Percentiles rank a stretch among this genome's conserved stretches.
Evolutionary conservation across 1,139 yeast genomes (phyloP).

Genomic region (Diutina scorzettiae): DNA sequence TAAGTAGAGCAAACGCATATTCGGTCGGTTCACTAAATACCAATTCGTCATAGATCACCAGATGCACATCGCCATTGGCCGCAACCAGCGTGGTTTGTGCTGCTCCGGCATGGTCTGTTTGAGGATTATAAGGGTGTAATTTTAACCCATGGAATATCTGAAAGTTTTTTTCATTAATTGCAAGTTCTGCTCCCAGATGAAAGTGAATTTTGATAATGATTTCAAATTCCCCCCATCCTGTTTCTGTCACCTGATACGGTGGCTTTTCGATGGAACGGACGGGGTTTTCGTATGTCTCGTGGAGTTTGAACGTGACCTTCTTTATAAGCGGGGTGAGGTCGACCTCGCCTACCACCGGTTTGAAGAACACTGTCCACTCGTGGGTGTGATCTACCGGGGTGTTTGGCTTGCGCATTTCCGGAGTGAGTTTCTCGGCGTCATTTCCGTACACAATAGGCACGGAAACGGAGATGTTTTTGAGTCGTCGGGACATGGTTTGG

Average conservation of each 20-base stretch:
- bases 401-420: conserved; percentile 46
- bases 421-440: conserved; percentile 61
- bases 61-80: conserved; percentile 38
- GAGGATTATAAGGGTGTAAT: conserved; percentile 74
- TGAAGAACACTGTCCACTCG: conserved; percentile 86
- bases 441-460: conserved; percentile 87
- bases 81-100: conserved; percentile 8
- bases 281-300: conserved; percentile 85
- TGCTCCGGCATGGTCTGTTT: conserved; percentile 8
- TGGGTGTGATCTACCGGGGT: conserved; percentile 92
- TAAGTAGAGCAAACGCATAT: conserved; percentile 64
- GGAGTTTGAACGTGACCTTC: conserved; percentile 86
- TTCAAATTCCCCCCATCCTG: conserved; percentile 99
- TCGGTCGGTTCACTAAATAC: conserved; percentile 97
- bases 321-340: conserved; percentile 78
- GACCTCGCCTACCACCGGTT: conserved; percentile 65
- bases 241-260: conserved; percentile 91
- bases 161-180: conserved; percentile 69
- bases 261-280: conserved; percentile 77
- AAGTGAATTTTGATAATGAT: conserved; percentile 80
- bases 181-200: conserved; percentile 57
- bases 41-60: conserved; percentile 76
- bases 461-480: conserved; percentile 63
- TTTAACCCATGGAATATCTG: conserved; percentile 82
- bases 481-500: conserved; percentile 17